Base-by-base conservation (phyloP, 768 basidiomycete genomes). In the Hirschioporus abietinus region DNA sequence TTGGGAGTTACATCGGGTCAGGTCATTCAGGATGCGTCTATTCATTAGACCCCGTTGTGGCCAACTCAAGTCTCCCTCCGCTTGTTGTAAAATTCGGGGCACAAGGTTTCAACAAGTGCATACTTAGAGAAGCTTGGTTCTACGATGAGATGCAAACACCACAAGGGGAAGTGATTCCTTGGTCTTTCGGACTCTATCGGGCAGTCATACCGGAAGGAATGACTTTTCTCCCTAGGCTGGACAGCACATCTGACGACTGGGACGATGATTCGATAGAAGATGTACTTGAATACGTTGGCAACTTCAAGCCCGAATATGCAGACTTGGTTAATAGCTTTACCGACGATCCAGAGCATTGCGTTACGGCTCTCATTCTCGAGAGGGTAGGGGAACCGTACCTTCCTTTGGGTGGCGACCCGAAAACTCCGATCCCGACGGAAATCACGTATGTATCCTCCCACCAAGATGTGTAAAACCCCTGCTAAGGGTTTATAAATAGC, bases 121-220 rank as follows among this genome's bases (percentile, higher is more conserved):
- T 63, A 35, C 23, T 24, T 26, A 27, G 35, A 24, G 66, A 67
- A 36, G 64, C 66, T 18, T 67, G 66, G 66, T 67, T 67, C 26
- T 67, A 67, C 26, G 66, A 67, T n/a, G 66, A 67, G 25, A 57
- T 67, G 42, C 64, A 67, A 64, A 36, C 26, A 17, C 24, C 66
- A 20, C 66, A 67, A 60, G 66, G 66, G 20, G 36, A n/a, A 1
- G 65, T 59, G 12, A 64, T 65, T 27, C 64, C 66, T 7, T 64
- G 66, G 23, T 67, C 42, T 26, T 67, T 58, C 34, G 66, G 66
- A 9, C 58, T 65, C 8, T 67, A 58, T 35, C 24, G n/a, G 1
- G 27, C 66, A 2, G 23, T 20, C 24, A 42, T 67, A 23, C 26
- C 26, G 17, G 18, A 18, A 9, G 26, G 64, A 3, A 60, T 10